Conservation (phyloP, 2,329 filamentous ascomycete species). For the Cryphonectria nitschkei region DNA sequence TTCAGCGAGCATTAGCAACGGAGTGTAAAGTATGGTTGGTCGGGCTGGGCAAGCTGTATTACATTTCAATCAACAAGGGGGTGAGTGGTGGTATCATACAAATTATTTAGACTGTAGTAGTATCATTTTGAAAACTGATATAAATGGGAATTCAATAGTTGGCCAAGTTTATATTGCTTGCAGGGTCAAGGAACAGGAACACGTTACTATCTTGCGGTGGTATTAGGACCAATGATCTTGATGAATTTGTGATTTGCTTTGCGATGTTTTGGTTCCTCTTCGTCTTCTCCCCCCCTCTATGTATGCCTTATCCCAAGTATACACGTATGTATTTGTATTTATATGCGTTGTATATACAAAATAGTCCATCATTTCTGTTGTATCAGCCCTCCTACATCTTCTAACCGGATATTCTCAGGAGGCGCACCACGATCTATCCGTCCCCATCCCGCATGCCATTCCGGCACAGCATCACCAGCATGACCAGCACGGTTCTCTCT, state of each 20-base stretch:
- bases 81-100: neutral
- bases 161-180: too few species aligned
- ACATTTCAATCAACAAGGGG: neutral
- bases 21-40: slow-evolving; percentile 19
- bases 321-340: neutral
- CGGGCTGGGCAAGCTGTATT: neutral
- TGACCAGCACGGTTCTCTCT: slow-evolving; percentile 18
- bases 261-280: neutral
- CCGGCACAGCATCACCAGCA: slow-evolving; percentile 37
- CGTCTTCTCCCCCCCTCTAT: neutral
- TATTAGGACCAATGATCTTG: neutral
- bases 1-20: slow-evolving; percentile 26
- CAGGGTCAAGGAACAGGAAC: too few species aligned
- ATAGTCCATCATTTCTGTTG: slow-evolving; percentile 28
- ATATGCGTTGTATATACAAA: neutral
- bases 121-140: neutral
- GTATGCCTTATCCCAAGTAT: too few species aligned
- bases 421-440: slow-evolving; percentile 41
- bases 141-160: too few species aligned
- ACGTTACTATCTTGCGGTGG: too few species aligned
- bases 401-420: slow-evolving; percentile 41
- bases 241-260: neutral
- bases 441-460: slow-evolving; percentile 47
- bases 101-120: neutral
- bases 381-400: slow-evolving; percentile 44